Conservation (phyloP, 1,139 yeast species). For the Yamadazyma jaroonii region DNA sequence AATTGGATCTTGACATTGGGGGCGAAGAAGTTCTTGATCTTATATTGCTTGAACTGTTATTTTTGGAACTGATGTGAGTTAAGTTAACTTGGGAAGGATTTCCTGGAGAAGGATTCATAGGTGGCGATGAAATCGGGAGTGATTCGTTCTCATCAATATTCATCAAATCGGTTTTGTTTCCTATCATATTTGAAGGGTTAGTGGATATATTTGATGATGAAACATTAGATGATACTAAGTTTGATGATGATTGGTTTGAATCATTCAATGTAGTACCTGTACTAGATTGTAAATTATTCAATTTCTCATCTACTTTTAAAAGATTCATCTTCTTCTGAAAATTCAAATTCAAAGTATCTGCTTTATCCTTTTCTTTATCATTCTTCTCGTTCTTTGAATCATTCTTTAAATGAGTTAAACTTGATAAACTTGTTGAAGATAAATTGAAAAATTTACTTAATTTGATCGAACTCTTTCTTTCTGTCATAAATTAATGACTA, state of each 20-base stretch:
- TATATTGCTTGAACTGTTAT: not conserved
- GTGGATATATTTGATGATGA: too few species aligned
- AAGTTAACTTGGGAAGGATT: not conserved
- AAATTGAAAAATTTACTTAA: conserved; percentile 15
- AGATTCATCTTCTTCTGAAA: not conserved
- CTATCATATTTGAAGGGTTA: not conserved
- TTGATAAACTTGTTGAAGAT: conserved; percentile 12
- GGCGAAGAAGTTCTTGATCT: conserved; percentile 12
- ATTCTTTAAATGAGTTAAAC: conserved; percentile 2
- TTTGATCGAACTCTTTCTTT: conserved; percentile 11
- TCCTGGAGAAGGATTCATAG: not conserved
- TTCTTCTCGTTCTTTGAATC: conserved; percentile 1
- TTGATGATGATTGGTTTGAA: too few species aligned
- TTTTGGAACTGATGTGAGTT: not conserved
- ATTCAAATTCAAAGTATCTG: not conserved
- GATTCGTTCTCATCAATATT: conserved; percentile 4
- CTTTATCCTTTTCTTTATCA: not conserved
- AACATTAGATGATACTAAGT: too few species aligned
- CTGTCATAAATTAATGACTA: conserved; percentile 9
- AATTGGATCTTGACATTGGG: conserved; percentile 15
- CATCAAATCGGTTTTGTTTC: not conserved
- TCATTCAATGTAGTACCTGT: not conserved
- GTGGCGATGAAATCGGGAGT: not conserved
- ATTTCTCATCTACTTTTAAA: conserved; percentile 1
- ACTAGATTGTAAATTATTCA: not conserved